Base-by-base conservation (phyloP, 75 land plant species). In the Pinus taeda region DNA sequence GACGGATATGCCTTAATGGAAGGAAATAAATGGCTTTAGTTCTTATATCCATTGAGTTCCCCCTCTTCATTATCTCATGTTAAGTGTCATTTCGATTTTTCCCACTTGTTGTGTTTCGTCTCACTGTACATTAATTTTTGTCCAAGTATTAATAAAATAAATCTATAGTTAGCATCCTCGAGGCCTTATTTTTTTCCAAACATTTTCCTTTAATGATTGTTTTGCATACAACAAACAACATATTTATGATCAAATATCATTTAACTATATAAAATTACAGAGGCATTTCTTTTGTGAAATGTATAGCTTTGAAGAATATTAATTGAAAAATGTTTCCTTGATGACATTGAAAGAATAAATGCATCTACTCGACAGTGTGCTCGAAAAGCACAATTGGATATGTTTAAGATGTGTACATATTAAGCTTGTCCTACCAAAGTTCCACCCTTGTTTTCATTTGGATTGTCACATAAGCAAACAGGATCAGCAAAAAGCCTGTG, bases 401-500 rank as follows among this genome's bases (percentile, higher is more conserved):
- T 42, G 72, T 45, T 69, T n/a, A 69, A 69, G 53, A n/a, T n/a
- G 49, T n/a, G 13, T 69, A 4, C 24, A 42, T 8, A 42, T 69
- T 39, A n/a, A 9, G 22, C 49, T n/a, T 20, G 72, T 69, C 72
- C 49, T 69, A 69, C 72, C 39, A 69, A 45, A 69, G 72, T 20
- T 69, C 53, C 53, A 42, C 42, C 42, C 55, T 69, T 39, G 11
- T 18, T 42, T 42, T 69, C 72, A 42, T 39, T 69, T 69, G 72
- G 42, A 69, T n/a, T 42, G 22, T 69, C 72, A 69, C 72, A 69
- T 42, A 39, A 21, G 21, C 72, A 69, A 42, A 69, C 42, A 69
- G 72, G 72, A 36, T 69, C 72, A 36, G 22, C 72, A 69, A 69
- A 69, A 42, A 42, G 85, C 72, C 67, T 79, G 57, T 92, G 93